Evolutionary conservation across 2,329 filamentous ascomycete species (phyloP).

Genomic region (Camillea tinctor): DNA sequence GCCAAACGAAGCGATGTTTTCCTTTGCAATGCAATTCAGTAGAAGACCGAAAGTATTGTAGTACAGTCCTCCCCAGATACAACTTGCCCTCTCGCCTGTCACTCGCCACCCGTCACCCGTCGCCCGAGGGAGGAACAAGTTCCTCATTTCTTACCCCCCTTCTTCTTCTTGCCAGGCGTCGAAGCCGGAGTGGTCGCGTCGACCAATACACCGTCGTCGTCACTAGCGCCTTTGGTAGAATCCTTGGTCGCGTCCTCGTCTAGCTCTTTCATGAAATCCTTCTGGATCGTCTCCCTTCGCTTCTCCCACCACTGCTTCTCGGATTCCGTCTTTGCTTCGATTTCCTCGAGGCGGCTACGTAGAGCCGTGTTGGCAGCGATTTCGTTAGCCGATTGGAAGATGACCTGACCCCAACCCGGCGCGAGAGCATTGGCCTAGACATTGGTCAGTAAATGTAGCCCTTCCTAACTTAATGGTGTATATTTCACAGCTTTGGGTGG

Average conservation of each 20-base stretch:
- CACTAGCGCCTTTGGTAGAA: conserved; percentile 47
- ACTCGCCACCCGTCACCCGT: too few relatives aligned
- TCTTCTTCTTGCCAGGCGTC: conserved; percentile 51
- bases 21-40: not conserved
- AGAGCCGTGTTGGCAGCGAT: conserved; percentile 83
- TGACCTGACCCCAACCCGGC: conserved; percentile 86
- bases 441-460: not conserved
- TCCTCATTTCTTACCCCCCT: conserved; percentile 62
- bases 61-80: not conserved
- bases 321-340: conserved; percentile 66
- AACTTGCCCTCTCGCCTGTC: not conserved
- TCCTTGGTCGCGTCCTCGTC: conserved; percentile 52
- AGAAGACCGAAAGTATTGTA: not conserved
- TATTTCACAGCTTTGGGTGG: not conserved
- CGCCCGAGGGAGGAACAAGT: too few relatives aligned
- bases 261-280: conserved; percentile 82
- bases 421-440: conserved; percentile 82
- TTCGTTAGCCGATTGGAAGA: conserved; percentile 97
- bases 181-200: conserved; percentile 49
- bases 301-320: conserved; percentile 95
- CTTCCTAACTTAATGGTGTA: not conserved
- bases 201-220: conserved; percentile 77
- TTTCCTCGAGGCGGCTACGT: conserved; percentile 72
- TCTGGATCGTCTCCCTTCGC: conserved; percentile 69
- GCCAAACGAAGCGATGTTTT: not conserved